Conservation (phyloP, 352 stramenopile species). For the Blastocystis hominis region DNA sequence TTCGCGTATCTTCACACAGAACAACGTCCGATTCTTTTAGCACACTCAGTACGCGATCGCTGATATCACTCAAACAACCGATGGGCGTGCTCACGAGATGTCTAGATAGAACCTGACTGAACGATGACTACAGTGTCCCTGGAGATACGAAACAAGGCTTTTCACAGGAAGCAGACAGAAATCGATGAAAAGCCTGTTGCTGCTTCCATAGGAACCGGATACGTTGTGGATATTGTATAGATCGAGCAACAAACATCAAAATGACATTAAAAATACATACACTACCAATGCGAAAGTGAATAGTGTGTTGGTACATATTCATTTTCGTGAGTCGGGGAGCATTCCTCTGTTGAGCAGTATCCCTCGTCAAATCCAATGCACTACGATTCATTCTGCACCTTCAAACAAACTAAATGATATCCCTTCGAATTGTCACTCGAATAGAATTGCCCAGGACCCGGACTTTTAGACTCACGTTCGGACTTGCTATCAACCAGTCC, state of each 20-base stretch:
- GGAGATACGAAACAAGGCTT: background rate
- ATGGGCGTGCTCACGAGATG: conserved; percentile 37
- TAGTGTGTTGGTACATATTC: background rate
- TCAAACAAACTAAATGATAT: background rate
- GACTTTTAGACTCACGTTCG: background rate
- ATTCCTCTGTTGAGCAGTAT: background rate
- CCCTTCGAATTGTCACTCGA: background rate
- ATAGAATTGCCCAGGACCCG: background rate
- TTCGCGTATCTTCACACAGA: conserved; percentile 4
- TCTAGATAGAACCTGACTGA: background rate
- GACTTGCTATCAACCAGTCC: background rate
- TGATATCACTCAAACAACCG: background rate
- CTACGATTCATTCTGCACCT: background rate
- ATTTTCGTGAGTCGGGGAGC: background rate
- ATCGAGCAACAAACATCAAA: background rate
- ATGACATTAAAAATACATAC: background rate
- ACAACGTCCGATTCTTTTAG: background rate
- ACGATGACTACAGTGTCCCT: background rate
- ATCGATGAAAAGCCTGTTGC: too few species aligned
- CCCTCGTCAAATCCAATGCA: background rate
- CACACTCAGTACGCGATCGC: background rate
- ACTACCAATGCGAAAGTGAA: conserved; percentile 22
- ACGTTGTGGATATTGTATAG: too few species aligned
- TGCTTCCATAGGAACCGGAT: too few species aligned
- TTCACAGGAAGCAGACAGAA: background rate